These are phyloP conservation scores for Eimeria tenella DNA, from an alignment of 169 alveolate species.

Conservation along the genomic window DNA sequence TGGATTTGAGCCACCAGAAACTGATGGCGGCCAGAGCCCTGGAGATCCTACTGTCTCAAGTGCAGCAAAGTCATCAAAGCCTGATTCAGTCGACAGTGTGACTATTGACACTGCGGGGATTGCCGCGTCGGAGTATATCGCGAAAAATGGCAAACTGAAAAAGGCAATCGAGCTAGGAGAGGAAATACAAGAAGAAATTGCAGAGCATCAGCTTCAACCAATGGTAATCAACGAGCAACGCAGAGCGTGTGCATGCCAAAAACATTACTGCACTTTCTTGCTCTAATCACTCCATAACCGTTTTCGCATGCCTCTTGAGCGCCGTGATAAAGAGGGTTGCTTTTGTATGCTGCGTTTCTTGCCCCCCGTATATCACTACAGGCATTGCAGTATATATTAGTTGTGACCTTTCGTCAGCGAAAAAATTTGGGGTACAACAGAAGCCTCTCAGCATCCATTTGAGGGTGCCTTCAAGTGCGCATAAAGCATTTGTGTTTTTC, in stretches of 20 bases:
- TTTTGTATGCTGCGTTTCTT: too few relatives aligned
- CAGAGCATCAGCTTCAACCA: conserved; percentile 83
- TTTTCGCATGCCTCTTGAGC: too few relatives aligned
- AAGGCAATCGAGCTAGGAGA: conserved; percentile 80
- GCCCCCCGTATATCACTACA: too few relatives aligned
- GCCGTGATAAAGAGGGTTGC: too few relatives aligned
- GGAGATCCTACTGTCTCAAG: not conserved
- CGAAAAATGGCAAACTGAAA: conserved; percentile 9
- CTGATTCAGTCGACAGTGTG: not conserved
- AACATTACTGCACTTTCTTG: too few relatives aligned
- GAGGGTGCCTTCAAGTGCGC: not conserved
- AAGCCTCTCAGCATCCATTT: too few relatives aligned
- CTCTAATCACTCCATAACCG: too few relatives aligned
- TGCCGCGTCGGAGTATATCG: conserved; percentile 48
- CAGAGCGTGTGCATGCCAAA: too few relatives aligned
- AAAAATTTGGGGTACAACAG: too few relatives aligned
- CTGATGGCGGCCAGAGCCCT: not conserved
- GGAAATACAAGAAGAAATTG: conserved; percentile 83
- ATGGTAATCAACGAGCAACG: conserved; percentile 58
- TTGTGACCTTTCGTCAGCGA: too few relatives aligned
- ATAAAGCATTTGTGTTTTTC: not conserved
- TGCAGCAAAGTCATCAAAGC: not conserved
- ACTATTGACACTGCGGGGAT: not conserved
- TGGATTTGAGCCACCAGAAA: conserved; percentile 2
- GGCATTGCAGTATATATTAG: too few relatives aligned